A percentile compares a stretch with the other conserved stretches of the same genome.
These are phyloP conservation scores for Xylaria acuta DNA, from an alignment of 495 filamentous ascomycete genomes.

Conservation along the genomic window DNA sequence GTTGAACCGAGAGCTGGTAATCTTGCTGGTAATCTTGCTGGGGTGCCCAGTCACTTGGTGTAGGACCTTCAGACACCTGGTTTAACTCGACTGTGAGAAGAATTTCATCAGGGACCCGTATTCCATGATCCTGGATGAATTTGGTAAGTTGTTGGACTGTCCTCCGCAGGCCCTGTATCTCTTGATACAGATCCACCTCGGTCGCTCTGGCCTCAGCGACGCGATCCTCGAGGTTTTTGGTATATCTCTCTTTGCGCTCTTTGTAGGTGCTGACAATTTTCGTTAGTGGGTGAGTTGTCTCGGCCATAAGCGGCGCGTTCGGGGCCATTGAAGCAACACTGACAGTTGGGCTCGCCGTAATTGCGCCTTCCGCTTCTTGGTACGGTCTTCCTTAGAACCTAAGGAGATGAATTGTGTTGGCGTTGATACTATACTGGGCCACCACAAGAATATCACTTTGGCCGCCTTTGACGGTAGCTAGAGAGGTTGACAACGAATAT, in stretches of 20 bases:
- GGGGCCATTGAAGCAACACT: not conserved
- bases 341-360: slow-evolving; percentile 38
- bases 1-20: not conserved
- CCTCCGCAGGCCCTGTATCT: slow-evolving; percentile 32
- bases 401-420: not conserved
- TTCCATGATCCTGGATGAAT: slow-evolving; percentile 14
- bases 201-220: slow-evolving; percentile 41
- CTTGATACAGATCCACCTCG: slow-evolving; percentile 39
- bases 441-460: not conserved
- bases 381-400: slow-evolving; percentile 26
- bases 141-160: slow-evolving; percentile 29
- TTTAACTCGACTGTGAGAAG: not conserved
- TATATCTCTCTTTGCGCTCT: slow-evolving; percentile 50
- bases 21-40: slow-evolving; percentile 6
- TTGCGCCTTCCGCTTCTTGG: slow-evolving; percentile 37
- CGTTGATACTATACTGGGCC: not conserved
- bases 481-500: not conserved
- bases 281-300: not conserved
- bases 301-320: not conserved
- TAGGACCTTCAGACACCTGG: not conserved
- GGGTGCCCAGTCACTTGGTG: slow-evolving; percentile 3
- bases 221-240: slow-evolving; percentile 46
- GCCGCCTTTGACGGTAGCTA: not conserved
- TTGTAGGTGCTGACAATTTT: slow-evolving; percentile 43
- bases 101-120: slow-evolving; percentile 21